Conservation (phyloP, 495 filamentous ascomycete genomes). For the Usnea hakonensis region DNA sequence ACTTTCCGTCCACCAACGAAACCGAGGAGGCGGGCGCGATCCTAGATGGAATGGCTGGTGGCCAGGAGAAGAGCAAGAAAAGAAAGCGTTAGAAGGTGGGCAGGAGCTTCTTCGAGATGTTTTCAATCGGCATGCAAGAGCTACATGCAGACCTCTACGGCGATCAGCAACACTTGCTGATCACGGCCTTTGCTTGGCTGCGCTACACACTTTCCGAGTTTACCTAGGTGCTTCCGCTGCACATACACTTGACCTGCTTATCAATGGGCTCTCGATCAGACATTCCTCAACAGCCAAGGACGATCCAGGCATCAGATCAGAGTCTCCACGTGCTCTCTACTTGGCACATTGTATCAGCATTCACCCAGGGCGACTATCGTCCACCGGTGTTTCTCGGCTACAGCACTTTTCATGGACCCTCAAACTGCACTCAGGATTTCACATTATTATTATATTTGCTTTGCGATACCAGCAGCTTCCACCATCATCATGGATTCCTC, state of each 20-base stretch:
- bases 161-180: neutral
- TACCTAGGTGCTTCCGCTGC: neutral
- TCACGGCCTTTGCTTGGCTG: neutral
- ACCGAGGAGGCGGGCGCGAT: conserved; percentile 29
- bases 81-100: conserved; percentile 51
- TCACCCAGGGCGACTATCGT: neutral
- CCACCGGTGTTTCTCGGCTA: neutral
- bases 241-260: neutral
- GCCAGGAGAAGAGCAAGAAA: conserved; percentile 61
- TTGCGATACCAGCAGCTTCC: neutral
- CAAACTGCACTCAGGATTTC: neutral
- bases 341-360: neutral
- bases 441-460: neutral
- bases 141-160: neutral
- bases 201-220: neutral
- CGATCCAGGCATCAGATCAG: no score
- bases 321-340: neutral
- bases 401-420: neutral
- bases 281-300: neutral
- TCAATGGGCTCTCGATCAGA: neutral
- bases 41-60: conserved; percentile 27
- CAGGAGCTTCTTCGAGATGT: neutral
- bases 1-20: conserved; percentile 26
- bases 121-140: neutral
- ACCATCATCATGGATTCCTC: neutral